Percentiles rank a stretch among this genome's conserved stretches.
Evolutionary conservation across 176 grass and related monocot genomes (phyloP).

Genomic region (Elymus sibiricus): DNA sequence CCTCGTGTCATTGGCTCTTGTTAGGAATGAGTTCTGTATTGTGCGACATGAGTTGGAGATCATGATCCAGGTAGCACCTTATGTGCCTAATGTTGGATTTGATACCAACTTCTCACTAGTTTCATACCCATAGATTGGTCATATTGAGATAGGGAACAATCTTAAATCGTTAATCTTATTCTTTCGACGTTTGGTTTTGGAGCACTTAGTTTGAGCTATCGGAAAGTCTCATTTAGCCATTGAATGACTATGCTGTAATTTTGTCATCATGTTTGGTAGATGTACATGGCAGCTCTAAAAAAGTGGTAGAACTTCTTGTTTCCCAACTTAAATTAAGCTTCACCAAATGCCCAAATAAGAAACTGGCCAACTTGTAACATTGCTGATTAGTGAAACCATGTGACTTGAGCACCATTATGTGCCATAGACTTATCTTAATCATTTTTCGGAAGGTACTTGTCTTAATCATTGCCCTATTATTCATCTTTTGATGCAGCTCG

Average conservation of each 20-base stretch:
- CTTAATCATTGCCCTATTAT: no score
- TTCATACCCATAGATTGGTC: not conserved
- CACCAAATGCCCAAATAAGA: not conserved
- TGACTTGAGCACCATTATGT: no score
- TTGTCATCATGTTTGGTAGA: not conserved
- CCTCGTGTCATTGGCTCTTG: constrained; percentile 45
- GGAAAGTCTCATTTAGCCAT: no score
- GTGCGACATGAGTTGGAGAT: constrained; percentile 51
- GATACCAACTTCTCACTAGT: not conserved
- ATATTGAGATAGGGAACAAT: not conserved
- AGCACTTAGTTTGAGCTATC: not conserved
- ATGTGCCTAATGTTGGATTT: not conserved
- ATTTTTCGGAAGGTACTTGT: no score
- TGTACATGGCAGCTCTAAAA: not conserved
- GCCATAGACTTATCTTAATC: no score
- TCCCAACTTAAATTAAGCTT: not conserved
- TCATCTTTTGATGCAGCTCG: no score
- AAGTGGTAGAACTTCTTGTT: not conserved
- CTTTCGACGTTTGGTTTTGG: not conserved
- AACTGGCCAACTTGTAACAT: not conserved
- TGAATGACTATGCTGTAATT: not conserved
- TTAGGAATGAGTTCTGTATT: constrained; percentile 62
- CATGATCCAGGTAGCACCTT: constrained; percentile 74
- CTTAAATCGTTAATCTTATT: no score
- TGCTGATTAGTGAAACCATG: no score